A percentile compares a stretch with the other conserved stretches of the same genome.
These are phyloP conservation scores for Tarenaya hassleriana DNA, from an alignment of 345 rosid species.

Conservation along the genomic window DNA sequence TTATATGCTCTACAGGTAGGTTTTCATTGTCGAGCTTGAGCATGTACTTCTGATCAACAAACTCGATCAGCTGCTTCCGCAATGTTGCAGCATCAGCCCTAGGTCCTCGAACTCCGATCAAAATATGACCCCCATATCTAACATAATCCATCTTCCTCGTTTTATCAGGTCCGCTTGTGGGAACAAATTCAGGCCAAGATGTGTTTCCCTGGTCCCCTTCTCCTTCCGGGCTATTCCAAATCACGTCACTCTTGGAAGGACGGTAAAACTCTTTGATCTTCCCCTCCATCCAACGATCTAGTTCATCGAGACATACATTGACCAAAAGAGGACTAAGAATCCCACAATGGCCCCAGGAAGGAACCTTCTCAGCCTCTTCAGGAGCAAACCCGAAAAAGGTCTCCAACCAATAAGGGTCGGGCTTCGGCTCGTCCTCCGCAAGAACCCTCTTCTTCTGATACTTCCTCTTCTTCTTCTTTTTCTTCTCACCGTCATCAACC, in stretches of 20 bases:
- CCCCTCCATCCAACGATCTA: slow-evolving; percentile 80
- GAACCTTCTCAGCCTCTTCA: slow-evolving; percentile 86
- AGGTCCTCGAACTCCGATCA: slow-evolving; percentile 90
- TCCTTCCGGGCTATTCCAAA: slow-evolving; percentile 91
- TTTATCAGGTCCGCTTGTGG: slow-evolving; percentile 98
- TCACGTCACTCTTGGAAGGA: slow-evolving; percentile 88
- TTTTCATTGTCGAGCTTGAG: slow-evolving; percentile 85
- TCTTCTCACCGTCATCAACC: slow-evolving; percentile 57
- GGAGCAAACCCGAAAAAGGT: slow-evolving; percentile 95
- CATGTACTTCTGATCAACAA: slow-evolving; percentile 85
- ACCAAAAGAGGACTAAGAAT: slow-evolving; percentile 85
- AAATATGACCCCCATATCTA: slow-evolving; percentile 84
- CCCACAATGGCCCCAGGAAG: slow-evolving; percentile 96
- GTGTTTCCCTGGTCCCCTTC: slow-evolving; percentile 91
- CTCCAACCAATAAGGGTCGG: slow-evolving; percentile 97
- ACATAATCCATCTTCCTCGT: slow-evolving; percentile 86
- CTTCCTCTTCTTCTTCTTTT: slow-evolving; percentile 77
- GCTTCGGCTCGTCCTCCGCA: slow-evolving; percentile 97
- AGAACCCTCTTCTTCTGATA: slow-evolving; percentile 88
- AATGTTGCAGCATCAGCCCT: slow-evolving; percentile 89
- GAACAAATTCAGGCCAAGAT: slow-evolving; percentile 98
- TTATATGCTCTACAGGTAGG: slow-evolving; percentile 89
- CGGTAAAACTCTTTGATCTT: slow-evolving; percentile 81
- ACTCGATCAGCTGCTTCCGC: slow-evolving; percentile 89
- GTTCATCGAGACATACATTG: slow-evolving; percentile 85